phyloP scores from a whole-genome alignment of 176 grass and related monocot genomes.

The Rhipidocladum racemiflorum region DNA sequence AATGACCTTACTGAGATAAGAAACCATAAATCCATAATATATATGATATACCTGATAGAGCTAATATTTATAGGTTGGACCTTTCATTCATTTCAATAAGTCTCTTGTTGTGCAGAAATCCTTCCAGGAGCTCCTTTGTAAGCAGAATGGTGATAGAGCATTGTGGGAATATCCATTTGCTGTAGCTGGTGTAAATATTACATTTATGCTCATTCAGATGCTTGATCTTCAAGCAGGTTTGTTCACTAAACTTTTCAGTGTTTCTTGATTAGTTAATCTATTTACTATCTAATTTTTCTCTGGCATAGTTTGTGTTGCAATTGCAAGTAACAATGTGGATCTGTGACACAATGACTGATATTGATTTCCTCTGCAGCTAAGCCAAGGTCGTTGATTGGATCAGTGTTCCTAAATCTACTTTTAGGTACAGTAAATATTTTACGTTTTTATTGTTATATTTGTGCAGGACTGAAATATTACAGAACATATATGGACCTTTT shows the following conservation, averaged over 20 bases:
- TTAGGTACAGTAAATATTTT: slow-evolving; percentile 36
- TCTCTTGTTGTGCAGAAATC: slow-evolving; percentile 49
- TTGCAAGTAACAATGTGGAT: background rate
- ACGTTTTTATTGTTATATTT: slow-evolving; percentile 20
- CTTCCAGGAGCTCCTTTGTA: slow-evolving; percentile 66
- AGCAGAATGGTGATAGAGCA: slow-evolving; percentile 60
- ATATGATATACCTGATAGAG: background rate
- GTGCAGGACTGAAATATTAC: background rate
- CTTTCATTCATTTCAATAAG: slow-evolving; percentile 23
- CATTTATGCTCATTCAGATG: slow-evolving; percentile 91
- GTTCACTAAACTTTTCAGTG: slow-evolving; percentile 17
- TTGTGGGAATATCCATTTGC: slow-evolving; percentile 83
- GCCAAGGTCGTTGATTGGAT: slow-evolving; percentile 69
- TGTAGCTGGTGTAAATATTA: slow-evolving; percentile 87
- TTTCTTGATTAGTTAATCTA: slow-evolving; percentile 27
- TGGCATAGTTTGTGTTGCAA: background rate
- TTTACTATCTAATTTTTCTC: background rate
- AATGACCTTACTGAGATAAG: no score
- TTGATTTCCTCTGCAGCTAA: slow-evolving; percentile 52
- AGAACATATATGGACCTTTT: background rate
- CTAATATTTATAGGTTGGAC: background rate
- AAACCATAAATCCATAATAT: background rate
- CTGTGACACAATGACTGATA: background rate
- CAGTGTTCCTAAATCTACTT: slow-evolving; percentile 82
- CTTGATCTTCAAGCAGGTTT: slow-evolving; percentile 78